phyloP scores from a whole-genome alignment of 306 rosid genomes.

The Bauhinia variegata region DNA sequence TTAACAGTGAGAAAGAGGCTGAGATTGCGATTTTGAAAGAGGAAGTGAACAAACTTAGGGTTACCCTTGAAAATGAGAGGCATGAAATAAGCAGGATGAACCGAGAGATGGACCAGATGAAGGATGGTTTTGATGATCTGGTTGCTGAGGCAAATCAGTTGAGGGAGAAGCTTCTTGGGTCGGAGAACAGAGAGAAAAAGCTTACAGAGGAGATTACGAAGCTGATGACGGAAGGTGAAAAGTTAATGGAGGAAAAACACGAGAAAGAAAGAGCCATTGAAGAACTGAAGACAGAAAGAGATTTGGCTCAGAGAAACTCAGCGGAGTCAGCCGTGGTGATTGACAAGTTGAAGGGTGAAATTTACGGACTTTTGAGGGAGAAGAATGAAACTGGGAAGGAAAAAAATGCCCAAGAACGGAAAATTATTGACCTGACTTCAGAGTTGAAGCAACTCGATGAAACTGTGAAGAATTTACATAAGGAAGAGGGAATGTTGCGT shows the following conservation, averaged over 20 bases:
- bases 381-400: conserved; percentile 43
- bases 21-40: conserved; percentile 46
- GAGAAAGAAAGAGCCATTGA: conserved; percentile 39
- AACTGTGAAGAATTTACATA: conserved; percentile 18
- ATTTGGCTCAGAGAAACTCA: conserved; percentile 40
- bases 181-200: conserved; percentile 38
- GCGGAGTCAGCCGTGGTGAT: conserved; percentile 33
- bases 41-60: conserved; percentile 29
- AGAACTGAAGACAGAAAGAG: conserved; percentile 45
- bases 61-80: conserved; percentile 45
- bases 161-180: conserved; percentile 42
- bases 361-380: conserved; percentile 41
- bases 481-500: conserved; percentile 37
- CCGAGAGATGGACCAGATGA: conserved; percentile 54
- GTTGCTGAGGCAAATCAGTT: conserved; percentile 39
- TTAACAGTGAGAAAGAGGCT: conserved; percentile 28
- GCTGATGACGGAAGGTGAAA: conserved; percentile 32
- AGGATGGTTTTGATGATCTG: conserved; percentile 16
- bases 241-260: conserved; percentile 36
- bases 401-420: conserved; percentile 24
- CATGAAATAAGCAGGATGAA: conserved; percentile 28
- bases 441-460: conserved; percentile 45
- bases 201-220: conserved; percentile 35
- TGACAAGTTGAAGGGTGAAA: conserved; percentile 47
- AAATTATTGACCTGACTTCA: conserved; percentile 38